Evolutionary conservation across 1,139 yeast species (phyloP), one percentile per base, ranked within the genome.

Genomic region (Nakaseomyces uthaithaninus): DNA sequence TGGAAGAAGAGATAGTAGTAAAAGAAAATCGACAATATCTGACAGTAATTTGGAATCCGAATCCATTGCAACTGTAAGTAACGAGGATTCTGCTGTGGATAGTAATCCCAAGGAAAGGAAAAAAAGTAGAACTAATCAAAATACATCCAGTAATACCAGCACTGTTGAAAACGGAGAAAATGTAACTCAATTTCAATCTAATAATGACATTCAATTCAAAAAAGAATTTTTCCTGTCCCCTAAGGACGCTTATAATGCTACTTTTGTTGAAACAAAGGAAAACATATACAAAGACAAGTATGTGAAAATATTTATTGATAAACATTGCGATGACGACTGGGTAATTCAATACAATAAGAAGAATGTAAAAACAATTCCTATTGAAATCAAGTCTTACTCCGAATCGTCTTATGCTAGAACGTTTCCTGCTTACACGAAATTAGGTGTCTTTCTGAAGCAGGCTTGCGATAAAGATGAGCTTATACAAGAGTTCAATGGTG

Each of bases 401-500:
- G 67, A 63, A 20, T 45, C 51, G 4, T 47, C 58, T 5, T 59
- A 60, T 42, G 35, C 35, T 12, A 60, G 60, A 40, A 49, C 49
- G 2, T 85, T 82, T 51, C 75, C 77, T 35, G 95, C 95, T 0
- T 73, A 84, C 36, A 71, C 84, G 2, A 78, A 77, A 48, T 60
- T 80, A 39, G 87, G 93, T 0, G 65, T 89, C 15, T 80, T 74
- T 49, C 55, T 80, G 2, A 58, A 62, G 1, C 67, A 66, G 5
- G 44, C 62, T 3, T 50, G 64, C 1, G 58, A 77, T 1, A 64
- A 68, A 37, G 75, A 72, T 24, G 71, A 78, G 1, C 68, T 75
- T 3, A 62, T 87, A 3, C 67, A 74, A 26, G 91, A 85, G 52
- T 72, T 77, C 47, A 60, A 77, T 10, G 97, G 97, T 6, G 93